Evolutionary conservation across 2,329 filamentous ascomycete genomes (phyloP).

Genomic region (Sphaceloma murrayae): DNA sequence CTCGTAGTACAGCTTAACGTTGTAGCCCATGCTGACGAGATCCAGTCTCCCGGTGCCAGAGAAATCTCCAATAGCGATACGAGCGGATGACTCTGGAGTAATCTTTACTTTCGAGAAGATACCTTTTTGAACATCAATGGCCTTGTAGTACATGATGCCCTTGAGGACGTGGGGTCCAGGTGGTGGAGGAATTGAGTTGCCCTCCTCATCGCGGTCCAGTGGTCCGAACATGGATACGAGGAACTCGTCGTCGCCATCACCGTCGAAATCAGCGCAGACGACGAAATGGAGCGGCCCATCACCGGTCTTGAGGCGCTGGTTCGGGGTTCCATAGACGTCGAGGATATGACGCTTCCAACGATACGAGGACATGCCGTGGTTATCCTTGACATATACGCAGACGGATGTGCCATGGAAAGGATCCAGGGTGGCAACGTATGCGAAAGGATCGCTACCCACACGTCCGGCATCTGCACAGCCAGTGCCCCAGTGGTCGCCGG

Average conservation of each 20-base stretch:
- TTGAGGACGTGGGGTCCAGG: constrained; percentile 9
- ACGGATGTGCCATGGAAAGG: constrained; percentile 13
- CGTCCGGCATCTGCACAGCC: constrained; percentile 10
- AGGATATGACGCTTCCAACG: constrained; percentile 13
- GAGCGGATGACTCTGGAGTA: constrained; percentile 4
- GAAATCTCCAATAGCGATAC: constrained; percentile 14
- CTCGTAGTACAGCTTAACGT: constrained; percentile 14
- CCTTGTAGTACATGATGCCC: constrained; percentile 14
- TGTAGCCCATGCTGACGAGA: constrained; percentile 15
- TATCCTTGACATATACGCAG: constrained; percentile 7
- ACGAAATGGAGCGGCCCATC: constrained; percentile 12
- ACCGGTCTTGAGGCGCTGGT: constrained; percentile 14
- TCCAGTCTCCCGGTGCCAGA: constrained; percentile 11
- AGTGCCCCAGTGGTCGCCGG: constrained; percentile 13
- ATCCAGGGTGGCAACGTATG: constrained; percentile 11
- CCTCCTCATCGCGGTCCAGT: constrained; percentile 5
- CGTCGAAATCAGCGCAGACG: constrained; percentile 10
- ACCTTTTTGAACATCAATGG: constrained; percentile 10
- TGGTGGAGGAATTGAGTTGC: constrained; percentile 11
- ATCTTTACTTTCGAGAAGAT: constrained; percentile 10
- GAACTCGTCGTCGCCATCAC: constrained; percentile 11
- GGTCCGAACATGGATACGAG: constrained; percentile 11
- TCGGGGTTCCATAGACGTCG: constrained; percentile 11
- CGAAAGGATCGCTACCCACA: constrained; percentile 14
- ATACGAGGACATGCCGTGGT: constrained; percentile 14